phyloP scores from a whole-genome alignment of 2,329 filamentous ascomycete species.

The Myriosclerotinia duriaeana region DNA sequence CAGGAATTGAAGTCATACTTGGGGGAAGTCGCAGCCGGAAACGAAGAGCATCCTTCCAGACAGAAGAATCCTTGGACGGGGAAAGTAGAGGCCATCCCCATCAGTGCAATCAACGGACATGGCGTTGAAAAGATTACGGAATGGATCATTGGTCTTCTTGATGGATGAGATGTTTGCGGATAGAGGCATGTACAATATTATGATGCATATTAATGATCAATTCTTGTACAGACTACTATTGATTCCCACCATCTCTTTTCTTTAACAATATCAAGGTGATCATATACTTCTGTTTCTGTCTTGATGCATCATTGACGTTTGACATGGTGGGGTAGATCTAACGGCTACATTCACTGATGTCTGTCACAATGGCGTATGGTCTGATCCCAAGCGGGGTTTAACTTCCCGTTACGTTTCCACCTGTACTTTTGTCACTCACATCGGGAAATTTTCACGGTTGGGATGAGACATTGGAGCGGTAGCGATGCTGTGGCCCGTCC shows the following conservation, averaged over 20 bases:
- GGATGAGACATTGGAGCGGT: slow-evolving; percentile 23
- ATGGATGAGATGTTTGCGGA: slow-evolving; percentile 24
- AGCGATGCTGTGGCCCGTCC: slow-evolving; percentile 20
- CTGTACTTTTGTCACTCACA: slow-evolving; percentile 12
- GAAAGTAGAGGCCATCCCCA: slow-evolving; percentile 71
- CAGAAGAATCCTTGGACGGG: slow-evolving; percentile 57
- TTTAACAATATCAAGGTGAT: neutral
- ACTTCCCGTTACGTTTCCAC: slow-evolving; percentile 12
- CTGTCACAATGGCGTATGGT: slow-evolving; percentile 12
- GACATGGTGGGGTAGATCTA: slow-evolving; percentile 14
- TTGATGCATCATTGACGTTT: slow-evolving; percentile 20
- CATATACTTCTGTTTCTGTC: slow-evolving; percentile 16
- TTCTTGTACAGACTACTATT: slow-evolving; percentile 5
- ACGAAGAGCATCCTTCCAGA: slow-evolving; percentile 70
- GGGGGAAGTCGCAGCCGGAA: slow-evolving; percentile 59
- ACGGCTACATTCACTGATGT: slow-evolving; percentile 15
- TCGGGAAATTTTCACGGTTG: slow-evolving; percentile 22
- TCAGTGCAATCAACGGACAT: slow-evolving; percentile 86
- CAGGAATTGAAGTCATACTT: slow-evolving; percentile 68
- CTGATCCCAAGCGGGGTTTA: slow-evolving; percentile 22
- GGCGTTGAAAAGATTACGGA: slow-evolving; percentile 75
- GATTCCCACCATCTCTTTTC: neutral
- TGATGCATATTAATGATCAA: slow-evolving; percentile 17
- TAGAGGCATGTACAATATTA: slow-evolving; percentile 21
- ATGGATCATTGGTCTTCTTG: slow-evolving; percentile 66